These are phyloP conservation scores for Tieghemostelium lacteum DNA, from an alignment of 78 protist species.

Conservation along the genomic window DNA sequence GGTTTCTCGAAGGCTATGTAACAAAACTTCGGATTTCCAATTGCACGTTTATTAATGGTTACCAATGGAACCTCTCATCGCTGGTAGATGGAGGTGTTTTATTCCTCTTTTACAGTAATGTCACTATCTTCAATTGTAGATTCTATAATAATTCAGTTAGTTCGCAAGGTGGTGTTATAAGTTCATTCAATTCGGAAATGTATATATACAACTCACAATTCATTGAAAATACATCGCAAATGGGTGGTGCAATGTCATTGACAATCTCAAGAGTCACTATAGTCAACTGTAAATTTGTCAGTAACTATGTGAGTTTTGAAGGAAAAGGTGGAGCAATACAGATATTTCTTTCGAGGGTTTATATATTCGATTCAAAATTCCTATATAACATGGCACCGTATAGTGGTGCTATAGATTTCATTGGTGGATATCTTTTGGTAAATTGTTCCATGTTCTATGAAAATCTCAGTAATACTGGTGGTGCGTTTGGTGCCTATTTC, in stretches of 20 bases:
- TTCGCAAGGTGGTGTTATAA: conserved; percentile 13
- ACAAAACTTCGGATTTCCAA: neutral
- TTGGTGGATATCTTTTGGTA: conserved; percentile 18
- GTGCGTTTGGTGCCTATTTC: conserved; percentile 43
- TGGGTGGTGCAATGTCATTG: conserved; percentile 29
- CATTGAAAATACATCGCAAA: neutral
- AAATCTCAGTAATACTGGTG: conserved; percentile 55
- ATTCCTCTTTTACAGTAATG: neutral
- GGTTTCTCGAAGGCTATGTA: neutral
- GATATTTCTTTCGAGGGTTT: conserved; percentile 1
- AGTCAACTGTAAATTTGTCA: neutral
- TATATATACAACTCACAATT: neutral
- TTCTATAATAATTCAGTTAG: neutral
- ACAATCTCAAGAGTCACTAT: neutral
- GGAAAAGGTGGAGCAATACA: conserved; percentile 64
- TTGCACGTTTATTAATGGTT: neutral
- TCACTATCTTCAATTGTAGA: neutral
- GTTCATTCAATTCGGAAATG: neutral
- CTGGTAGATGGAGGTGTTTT: neutral
- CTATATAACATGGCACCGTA: conserved; percentile 36
- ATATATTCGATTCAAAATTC: neutral
- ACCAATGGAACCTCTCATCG: neutral
- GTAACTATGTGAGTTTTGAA: neutral
- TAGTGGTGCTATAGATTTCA: conserved; percentile 60
- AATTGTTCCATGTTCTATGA: neutral